Conservation (phyloP, 164 flowering plant genomes). For the Macadamia integrifolia region DNA sequence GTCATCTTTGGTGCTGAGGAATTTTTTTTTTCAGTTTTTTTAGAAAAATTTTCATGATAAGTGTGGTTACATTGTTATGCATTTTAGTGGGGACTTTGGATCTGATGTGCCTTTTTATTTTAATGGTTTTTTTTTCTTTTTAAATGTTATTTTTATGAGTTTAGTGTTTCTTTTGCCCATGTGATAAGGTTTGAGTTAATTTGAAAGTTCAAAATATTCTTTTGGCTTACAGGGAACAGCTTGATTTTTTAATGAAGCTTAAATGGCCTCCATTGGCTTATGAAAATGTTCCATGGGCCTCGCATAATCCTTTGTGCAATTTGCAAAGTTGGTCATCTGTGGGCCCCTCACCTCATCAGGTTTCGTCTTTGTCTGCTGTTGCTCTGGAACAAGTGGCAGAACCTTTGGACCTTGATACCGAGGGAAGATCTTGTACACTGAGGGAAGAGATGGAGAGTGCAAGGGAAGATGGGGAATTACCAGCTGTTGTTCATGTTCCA, state of each 20-base stretch:
- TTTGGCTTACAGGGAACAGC: slow-evolving; percentile 86
- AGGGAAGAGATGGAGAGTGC: slow-evolving; percentile 54
- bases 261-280: slow-evolving; percentile 66
- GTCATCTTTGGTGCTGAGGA: slow-evolving; percentile 6
- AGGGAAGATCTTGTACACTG: slow-evolving; percentile 35
- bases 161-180: slow-evolving; percentile 10
- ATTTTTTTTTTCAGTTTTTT: slow-evolving; percentile 3
- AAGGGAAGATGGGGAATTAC: slow-evolving; percentile 96
- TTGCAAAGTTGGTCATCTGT: slow-evolving; percentile 54
- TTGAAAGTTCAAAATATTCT: slow-evolving; percentile 38
- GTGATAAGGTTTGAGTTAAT: slow-evolving; percentile 14
- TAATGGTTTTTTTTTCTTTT: neutral
- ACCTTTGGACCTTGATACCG: slow-evolving; percentile 30
- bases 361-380: slow-evolving; percentile 32
- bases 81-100: slow-evolving; percentile 4
- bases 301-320: slow-evolving; percentile 52
- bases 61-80: neutral
- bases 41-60: slow-evolving; percentile 4
- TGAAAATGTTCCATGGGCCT: slow-evolving; percentile 79
- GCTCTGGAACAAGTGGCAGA: slow-evolving; percentile 38
- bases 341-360: slow-evolving; percentile 24
- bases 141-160: neutral
- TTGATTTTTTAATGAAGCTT: slow-evolving; percentile 67
- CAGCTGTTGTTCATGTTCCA: slow-evolving; percentile 42
- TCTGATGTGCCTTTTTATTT: slow-evolving; percentile 1